A percentile compares a stretch with the other conserved stretches of the same genome.
Evolutionary conservation across 2,329 filamentous ascomycete genomes (phyloP).

Genomic region (Chaetomium sp.): DNA sequence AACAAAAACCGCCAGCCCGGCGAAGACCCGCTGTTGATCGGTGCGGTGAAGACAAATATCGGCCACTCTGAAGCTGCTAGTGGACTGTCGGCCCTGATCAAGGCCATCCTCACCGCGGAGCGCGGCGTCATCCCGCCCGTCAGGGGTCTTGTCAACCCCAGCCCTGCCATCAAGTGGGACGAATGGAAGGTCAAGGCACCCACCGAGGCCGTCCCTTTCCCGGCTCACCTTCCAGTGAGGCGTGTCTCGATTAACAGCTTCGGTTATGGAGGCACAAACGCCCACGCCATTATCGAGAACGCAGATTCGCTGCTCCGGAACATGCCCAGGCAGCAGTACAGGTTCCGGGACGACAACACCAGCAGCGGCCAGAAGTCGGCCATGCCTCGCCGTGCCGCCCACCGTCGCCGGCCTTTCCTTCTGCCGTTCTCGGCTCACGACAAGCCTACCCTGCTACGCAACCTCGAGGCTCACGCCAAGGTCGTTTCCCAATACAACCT

Average conservation of each 20-base stretch:
- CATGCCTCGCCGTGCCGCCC: not conserved
- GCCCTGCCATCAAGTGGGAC: not conserved
- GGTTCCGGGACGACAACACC: not conserved
- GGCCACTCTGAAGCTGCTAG: conserved; percentile 33
- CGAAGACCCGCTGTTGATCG: conserved; percentile 34
- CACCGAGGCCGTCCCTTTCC: conserved; percentile 20
- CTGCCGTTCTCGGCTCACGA: conserved; percentile 3
- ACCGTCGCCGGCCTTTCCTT: not conserved
- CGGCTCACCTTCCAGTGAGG: not conserved
- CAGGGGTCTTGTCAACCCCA: conserved; percentile 35
- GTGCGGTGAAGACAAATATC: conserved; percentile 38
- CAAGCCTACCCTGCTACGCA: conserved; percentile 1
- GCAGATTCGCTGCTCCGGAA: not conserved
- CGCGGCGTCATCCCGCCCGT: conserved; percentile 38
- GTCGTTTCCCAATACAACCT: conserved; percentile 1
- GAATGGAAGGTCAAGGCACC: not conserved
- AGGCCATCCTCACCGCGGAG: conserved; percentile 24
- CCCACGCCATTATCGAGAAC: conserved; percentile 31
- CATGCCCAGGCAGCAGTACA: not conserved
- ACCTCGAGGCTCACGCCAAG: not conserved
- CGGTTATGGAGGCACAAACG: conserved; percentile 41
- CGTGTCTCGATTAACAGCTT: conserved; percentile 36
- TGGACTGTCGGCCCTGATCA: conserved; percentile 39
- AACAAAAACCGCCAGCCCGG: conserved; percentile 29
- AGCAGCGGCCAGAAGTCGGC: not conserved